phyloP scores from a whole-genome alignment of 2,329 filamentous ascomycete genomes.

The Plectosphaerella cucumerina region DNA sequence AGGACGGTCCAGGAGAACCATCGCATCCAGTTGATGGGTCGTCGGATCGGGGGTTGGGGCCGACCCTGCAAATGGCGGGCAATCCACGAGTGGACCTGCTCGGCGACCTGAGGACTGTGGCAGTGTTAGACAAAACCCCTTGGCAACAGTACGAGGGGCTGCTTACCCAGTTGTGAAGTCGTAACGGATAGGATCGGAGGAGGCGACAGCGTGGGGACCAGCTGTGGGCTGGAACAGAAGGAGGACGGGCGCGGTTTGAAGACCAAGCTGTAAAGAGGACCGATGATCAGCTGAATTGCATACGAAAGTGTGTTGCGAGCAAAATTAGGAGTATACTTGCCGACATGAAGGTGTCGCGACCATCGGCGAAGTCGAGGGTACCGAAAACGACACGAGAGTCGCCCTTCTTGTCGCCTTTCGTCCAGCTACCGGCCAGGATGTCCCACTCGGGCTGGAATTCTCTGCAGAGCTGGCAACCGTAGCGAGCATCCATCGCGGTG shows the following conservation, averaged over 20 bases:
- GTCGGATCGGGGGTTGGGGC: conserved; percentile 71
- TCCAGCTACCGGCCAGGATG: conserved; percentile 80
- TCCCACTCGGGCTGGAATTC: conserved; percentile 97
- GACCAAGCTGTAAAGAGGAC: conserved; percentile 61
- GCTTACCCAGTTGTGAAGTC: conserved; percentile 80
- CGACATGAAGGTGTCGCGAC: conserved; percentile 80
- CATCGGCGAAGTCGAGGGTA: conserved; percentile 83
- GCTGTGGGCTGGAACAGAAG: conserved; percentile 81
- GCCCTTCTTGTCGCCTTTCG: conserved; percentile 72
- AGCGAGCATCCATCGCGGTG: conserved; percentile 79
- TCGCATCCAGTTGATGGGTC: conserved; percentile 83
- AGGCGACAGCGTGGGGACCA: conserved; percentile 71
- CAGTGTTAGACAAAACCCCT: neutral
- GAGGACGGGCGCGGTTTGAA: conserved; percentile 91
- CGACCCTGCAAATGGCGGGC: conserved; percentile 72
- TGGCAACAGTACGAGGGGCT: neutral
- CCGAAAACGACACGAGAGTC: conserved; percentile 73
- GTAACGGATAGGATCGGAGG: conserved; percentile 68
- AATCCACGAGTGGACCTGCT: conserved; percentile 76
- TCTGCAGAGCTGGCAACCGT: conserved; percentile 79
- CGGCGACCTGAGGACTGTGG: conserved; percentile 66
- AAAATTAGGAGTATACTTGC: conserved; percentile 43
- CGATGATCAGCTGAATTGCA: conserved; percentile 6
- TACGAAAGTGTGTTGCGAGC: neutral
- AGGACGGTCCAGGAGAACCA: conserved; percentile 65